Evolutionary conservation across 2,329 filamentous ascomycete genomes (phyloP), one percentile per base, ranked within the genome.

Genomic region (Amauroascus verrucosus): DNA sequence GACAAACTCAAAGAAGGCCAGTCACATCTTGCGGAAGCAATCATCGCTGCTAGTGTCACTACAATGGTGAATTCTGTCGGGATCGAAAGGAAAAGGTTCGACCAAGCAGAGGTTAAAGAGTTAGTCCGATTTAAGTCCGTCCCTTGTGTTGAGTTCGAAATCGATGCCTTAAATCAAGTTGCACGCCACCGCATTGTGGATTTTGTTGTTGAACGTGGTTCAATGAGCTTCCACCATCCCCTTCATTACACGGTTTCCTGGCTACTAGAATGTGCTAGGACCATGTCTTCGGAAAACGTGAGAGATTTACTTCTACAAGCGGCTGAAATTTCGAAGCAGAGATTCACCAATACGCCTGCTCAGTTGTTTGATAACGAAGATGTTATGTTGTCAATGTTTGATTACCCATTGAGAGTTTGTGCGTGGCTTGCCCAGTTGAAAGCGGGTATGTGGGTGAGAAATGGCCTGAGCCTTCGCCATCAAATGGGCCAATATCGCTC

Each of bases 351-450:
- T 60, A 78, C 79, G 57, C 80, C 81, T 11, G 57, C 59, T 43
- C 33, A 58, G 54, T 53, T 62, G 37, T 60, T 71, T 24, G 74
- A 73, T 0, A 72, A 84, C 0, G 86, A 95, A 62, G 88, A 95
- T 65, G 84, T 90, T 63, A 75, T 95, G 20, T 83, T 95, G 67
- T 84, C 86, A 1, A 81, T 89, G 49, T 95, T 98, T 63, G 93
- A 98, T 67, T 95, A 88, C 62, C 91, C 94, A 0, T 75, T 98
- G 3, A 81, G 94, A 50, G 90, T 97, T 0, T 96, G 89, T 66
- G 89, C 88, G 18, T 98, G 93, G 93, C 76, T 98, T 30, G 87
- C 93, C 5, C 94, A 98, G 72, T 97, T 98, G 82, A 95, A 95
- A 68, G 89, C 91, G 16, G 88, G 89, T 49, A 95, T 97, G 83